These are phyloP conservation scores for Capsella bursapastoris DNA, from an alignment of 345 rosid species.

Conservation along the genomic window DNA sequence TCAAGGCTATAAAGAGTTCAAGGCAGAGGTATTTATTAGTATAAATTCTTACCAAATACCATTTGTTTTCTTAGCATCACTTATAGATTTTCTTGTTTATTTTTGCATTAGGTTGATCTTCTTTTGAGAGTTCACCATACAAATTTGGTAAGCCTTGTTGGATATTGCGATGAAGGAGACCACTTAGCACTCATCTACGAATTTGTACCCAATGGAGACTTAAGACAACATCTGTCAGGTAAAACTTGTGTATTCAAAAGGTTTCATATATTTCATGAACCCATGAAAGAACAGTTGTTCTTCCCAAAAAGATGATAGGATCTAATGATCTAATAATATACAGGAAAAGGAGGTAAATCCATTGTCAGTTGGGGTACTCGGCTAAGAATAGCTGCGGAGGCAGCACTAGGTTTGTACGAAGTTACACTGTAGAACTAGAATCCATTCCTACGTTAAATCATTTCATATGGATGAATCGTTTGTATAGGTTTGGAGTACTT, in stretches of 20 bases:
- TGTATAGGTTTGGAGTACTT: constrained; percentile 52
- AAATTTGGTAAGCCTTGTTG: constrained; percentile 53
- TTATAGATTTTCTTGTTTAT: background rate
- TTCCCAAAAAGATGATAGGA: background rate
- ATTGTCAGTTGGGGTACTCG: constrained; percentile 48
- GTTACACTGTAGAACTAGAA: background rate
- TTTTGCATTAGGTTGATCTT: constrained; percentile 47
- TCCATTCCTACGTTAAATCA: background rate
- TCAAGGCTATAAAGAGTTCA: constrained; percentile 55
- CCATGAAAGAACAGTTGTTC: background rate
- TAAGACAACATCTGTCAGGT: constrained; percentile 51
- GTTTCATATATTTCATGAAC: background rate
- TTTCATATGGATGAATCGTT: background rate
- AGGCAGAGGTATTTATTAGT: constrained; percentile 48
- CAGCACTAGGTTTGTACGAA: constrained; percentile 52
- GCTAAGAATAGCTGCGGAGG: constrained; percentile 51
- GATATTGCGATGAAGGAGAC: constrained; percentile 52
- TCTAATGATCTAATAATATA: constrained; percentile 1
- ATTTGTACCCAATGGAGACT: constrained; percentile 54
- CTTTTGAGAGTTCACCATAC: constrained; percentile 58
- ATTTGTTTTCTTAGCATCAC: background rate
- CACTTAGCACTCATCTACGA: constrained; percentile 55
- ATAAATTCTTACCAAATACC: background rate
- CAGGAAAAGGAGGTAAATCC: constrained; percentile 28
- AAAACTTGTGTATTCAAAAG: background rate